These are phyloP conservation scores for Penicillium corylophilum DNA, from an alignment of 2,329 filamentous ascomycete genomes.

Conservation along the genomic window DNA sequence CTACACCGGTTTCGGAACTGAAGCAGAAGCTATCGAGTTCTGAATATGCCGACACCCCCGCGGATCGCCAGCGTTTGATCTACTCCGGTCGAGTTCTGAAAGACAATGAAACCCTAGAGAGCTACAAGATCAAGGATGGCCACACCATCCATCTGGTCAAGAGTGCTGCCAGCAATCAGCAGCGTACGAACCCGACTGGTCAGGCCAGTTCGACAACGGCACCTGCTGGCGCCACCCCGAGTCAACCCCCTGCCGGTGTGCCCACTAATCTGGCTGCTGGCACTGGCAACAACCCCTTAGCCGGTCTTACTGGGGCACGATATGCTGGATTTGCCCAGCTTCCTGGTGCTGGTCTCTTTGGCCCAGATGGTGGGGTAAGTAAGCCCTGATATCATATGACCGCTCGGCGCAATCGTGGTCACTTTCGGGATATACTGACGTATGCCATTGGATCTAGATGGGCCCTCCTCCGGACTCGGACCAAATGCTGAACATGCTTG, in stretches of 20 bases:
- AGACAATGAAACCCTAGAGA: constrained; percentile 79
- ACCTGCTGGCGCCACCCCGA: constrained; percentile 32
- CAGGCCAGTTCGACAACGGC: constrained; percentile 45
- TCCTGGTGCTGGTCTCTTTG: constrained; percentile 84
- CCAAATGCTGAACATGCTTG: constrained; percentile 77
- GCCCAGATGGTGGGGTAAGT: constrained; percentile 89
- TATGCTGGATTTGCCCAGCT: constrained; percentile 91
- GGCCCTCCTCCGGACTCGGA: constrained; percentile 81
- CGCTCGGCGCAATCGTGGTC: not conserved
- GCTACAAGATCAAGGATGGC: constrained; percentile 92
- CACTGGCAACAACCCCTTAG: constrained; percentile 79
- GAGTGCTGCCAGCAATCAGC: constrained; percentile 81
- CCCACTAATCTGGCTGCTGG: constrained; percentile 51
- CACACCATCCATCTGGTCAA: constrained; percentile 97
- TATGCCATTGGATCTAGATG: constrained; percentile 61
- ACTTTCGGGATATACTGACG: constrained; percentile 13
- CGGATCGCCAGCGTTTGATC: constrained; percentile 89
- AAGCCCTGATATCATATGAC: not conserved
- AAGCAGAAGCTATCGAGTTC: constrained; percentile 81
- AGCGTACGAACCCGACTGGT: constrained; percentile 56
- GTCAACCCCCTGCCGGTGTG: constrained; percentile 39
- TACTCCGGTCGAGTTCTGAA: constrained; percentile 97
- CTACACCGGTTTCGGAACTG: constrained; percentile 76
- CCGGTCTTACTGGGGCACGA: constrained; percentile 84
- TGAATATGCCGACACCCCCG: constrained; percentile 82